Base-by-base conservation (phyloP, 305 asterid species). In the Ajuga reptans region DNA sequence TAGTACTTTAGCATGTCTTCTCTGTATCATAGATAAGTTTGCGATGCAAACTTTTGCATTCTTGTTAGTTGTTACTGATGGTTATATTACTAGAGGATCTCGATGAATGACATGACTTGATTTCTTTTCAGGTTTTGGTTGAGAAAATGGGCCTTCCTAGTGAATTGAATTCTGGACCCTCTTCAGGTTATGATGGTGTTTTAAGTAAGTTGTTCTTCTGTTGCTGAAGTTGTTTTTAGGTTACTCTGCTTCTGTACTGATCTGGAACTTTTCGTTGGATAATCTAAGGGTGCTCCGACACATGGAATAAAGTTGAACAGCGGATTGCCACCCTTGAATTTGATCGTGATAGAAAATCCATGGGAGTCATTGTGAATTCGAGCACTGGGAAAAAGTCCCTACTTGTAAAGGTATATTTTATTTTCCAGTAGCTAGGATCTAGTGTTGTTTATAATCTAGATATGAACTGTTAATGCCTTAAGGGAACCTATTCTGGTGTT, bases 301-400 rank as follows among this genome's bases (percentile, higher is more conserved):
- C 72, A 37, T 94, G 97, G 97, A 89, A 83, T 79, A 78, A 77
- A 68, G 69, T 82, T 73, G 96, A 91, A 66, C 66, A 78, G 66
- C 87, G 99, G 55, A 87, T 94, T 77, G 99, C 96, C 27, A 94
- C 99, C 70, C 97, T 91, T 47, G 98, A 91, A 80, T 91, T 89
- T 78, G 98, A 91, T 34, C 94, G 92, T 60, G 96, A 91, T 80
- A 85, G 98, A 75, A 89, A 91, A 80, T 91, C 98, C 51, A 91
- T 91, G 98, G 96, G 95, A 51, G 95, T 91, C 63, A 85, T 91
- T 72, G 92, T 81, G 74, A 73, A 79, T 55, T 87, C 96, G 34
- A 72, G 74, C 74, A 76, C 82, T 57, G 96, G 91, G 21, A 84
- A 68, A 68, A 91, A 80, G 68, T 68, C 88, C 31, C 75, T 91